Percentiles rank a stretch among this genome's conserved stretches.
These are phyloP conservation scores for Diaporthe velutina DNA, from an alignment of 2,329 filamentous ascomycete species.

Conservation along the genomic window DNA sequence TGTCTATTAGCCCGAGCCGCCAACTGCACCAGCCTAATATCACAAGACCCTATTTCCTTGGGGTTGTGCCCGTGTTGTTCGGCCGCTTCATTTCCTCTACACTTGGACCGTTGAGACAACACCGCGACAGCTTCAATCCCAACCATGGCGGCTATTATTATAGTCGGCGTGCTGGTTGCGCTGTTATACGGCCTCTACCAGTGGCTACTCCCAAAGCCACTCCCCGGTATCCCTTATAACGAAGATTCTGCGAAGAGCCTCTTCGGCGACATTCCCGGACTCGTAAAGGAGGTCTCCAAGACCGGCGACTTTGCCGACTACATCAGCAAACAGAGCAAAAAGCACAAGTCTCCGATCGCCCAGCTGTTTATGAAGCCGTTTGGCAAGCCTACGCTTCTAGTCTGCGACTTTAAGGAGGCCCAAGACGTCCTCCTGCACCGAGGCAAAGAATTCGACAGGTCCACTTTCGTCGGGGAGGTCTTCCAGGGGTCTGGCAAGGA, in stretches of 20 bases:
- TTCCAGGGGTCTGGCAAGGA: constrained; percentile 43
- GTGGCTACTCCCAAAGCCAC: constrained; percentile 44
- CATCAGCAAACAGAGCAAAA: constrained; percentile 37
- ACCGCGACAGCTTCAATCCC: neutral
- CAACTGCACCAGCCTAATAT: neutral
- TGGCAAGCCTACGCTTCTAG: constrained; percentile 21
- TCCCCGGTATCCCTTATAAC: constrained; percentile 49
- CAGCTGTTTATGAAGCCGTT: constrained; percentile 53
- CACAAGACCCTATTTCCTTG: neutral
- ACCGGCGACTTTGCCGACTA: constrained; percentile 39
- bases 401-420: constrained; percentile 32
- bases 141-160: neutral
- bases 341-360: constrained; percentile 44
- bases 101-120: neutral
- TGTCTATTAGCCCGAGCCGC: neutral
- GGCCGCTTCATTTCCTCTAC: neutral
- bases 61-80: neutral
- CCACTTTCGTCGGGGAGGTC: constrained; percentile 47
- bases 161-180: neutral
- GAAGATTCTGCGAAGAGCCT: constrained; percentile 39
- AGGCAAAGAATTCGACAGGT: constrained; percentile 33
- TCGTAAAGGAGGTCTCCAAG: constrained; percentile 31
- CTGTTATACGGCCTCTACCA: constrained; percentile 34
- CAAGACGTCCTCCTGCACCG: constrained; percentile 36
- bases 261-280: constrained; percentile 44